Percentiles rank a stretch among this genome's conserved stretches.
These are phyloP conservation scores for Hyaloscypha finlandica DNA, from an alignment of 495 filamentous ascomycete genomes.

Conservation along the genomic window DNA sequence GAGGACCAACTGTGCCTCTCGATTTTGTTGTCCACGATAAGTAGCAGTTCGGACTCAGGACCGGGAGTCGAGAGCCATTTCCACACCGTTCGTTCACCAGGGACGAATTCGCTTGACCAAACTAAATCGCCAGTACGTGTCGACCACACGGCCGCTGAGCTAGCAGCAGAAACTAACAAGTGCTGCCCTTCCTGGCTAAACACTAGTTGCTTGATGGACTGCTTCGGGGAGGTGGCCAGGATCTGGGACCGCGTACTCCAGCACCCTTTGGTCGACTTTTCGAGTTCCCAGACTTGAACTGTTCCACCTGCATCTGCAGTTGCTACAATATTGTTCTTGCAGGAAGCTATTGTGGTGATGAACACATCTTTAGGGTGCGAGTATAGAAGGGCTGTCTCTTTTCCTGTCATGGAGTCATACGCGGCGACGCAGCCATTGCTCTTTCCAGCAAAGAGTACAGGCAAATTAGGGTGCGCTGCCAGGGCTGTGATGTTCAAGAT, in stretches of 20 bases:
- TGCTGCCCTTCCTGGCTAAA: no score
- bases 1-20: background rate
- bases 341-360: no score
- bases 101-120: background rate
- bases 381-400: background rate
- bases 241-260: no score
- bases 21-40: background rate
- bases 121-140: background rate
- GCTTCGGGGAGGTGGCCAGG: no score
- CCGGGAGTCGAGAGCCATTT: background rate
- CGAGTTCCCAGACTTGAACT: no score
- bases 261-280: no score
- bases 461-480: background rate
- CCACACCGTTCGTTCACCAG: background rate
- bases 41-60: background rate
- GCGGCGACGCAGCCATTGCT: background rate
- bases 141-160: background rate
- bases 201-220: no score
- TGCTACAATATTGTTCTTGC: no score
- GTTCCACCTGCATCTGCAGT: no score
- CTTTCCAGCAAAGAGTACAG: background rate
- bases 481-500: background rate
- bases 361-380: no score
- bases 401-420: background rate
- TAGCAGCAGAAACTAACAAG: background rate